Conservation (phyloP, 2,329 filamentous ascomycete genomes). For the Fusarium globosum region DNA sequence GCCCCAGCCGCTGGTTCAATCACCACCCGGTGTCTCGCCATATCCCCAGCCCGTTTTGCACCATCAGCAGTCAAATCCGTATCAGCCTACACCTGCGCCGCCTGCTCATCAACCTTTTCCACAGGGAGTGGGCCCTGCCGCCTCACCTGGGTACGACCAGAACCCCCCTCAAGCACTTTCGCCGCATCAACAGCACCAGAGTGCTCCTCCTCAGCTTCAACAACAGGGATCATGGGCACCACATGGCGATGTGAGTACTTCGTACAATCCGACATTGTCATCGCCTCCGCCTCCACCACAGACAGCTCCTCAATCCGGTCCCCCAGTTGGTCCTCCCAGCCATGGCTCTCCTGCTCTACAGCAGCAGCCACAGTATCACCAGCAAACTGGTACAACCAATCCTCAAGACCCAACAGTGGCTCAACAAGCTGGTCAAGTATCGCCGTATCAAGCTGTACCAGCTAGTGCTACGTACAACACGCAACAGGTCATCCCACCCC, state of each 20-base stretch:
- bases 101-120: background rate
- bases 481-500: background rate
- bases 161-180: background rate
- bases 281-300: background rate
- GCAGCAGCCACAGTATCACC: slow-evolving; percentile 1
- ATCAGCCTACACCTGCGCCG: background rate
- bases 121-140: background rate
- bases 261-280: background rate
- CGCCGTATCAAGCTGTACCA: background rate
- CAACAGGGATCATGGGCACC: slow-evolving; percentile 2
- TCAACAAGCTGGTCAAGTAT: background rate
- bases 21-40: background rate
- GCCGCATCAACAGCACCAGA: slow-evolving; percentile 4
- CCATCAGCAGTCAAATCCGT: background rate
- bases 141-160: background rate
- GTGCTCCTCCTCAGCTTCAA: background rate
- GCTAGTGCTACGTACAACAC: background rate
- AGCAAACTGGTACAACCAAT: background rate
- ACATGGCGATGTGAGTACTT: background rate
- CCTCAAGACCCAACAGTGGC: background rate
- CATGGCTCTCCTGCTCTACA: background rate
- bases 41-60: slow-evolving; percentile 9
- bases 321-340: background rate
- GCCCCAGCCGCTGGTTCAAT: background rate
- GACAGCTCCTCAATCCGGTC: background rate